These are phyloP conservation scores for Caloboletus inedulis DNA, from an alignment of 1,284 basidiomycete genomes.

Conservation along the genomic window DNA sequence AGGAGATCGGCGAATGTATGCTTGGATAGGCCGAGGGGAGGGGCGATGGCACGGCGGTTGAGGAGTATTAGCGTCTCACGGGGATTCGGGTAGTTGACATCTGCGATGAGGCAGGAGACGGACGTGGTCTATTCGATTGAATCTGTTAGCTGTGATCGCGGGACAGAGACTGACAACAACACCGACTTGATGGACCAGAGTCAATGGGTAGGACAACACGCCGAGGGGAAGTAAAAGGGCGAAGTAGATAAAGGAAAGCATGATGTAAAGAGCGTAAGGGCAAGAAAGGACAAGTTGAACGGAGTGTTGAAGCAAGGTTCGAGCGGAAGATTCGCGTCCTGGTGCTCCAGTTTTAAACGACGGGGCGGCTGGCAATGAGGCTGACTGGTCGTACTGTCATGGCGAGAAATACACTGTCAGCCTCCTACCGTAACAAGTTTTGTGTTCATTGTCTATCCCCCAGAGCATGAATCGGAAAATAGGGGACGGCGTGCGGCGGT, in stretches of 20 bases:
- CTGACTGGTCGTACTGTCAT: conserved; percentile 4
- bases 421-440: not conserved
- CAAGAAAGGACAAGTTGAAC: not conserved
- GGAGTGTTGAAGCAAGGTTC: not conserved
- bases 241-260: conserved; percentile 22
- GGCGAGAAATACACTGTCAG: not conserved
- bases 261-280: conserved; percentile 13
- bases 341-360: conserved; percentile 2
- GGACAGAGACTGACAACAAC: not conserved
- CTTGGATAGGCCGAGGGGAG: conserved; percentile 26
- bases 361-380: conserved; percentile 13
- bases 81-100: conserved; percentile 26
- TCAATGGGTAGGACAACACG: conserved; percentile 19
- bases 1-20: conserved; percentile 29
- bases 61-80: conserved; percentile 24
- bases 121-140: conserved; percentile 7
- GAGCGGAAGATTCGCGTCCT: not conserved
- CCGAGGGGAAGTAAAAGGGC: conserved; percentile 23
- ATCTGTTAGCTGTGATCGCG: not conserved
- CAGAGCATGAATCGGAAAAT: not conserved
- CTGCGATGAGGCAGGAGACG: conserved; percentile 26
- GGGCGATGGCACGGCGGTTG: conserved; percentile 18
- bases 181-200: conserved; percentile 10
- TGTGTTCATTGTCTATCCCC: not conserved
- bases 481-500: no score